Evolutionary conservation across 2,329 filamentous ascomycete species (phyloP), one percentile per base, ranked within the genome.

Genomic region (Ophiostoma ips): DNA sequence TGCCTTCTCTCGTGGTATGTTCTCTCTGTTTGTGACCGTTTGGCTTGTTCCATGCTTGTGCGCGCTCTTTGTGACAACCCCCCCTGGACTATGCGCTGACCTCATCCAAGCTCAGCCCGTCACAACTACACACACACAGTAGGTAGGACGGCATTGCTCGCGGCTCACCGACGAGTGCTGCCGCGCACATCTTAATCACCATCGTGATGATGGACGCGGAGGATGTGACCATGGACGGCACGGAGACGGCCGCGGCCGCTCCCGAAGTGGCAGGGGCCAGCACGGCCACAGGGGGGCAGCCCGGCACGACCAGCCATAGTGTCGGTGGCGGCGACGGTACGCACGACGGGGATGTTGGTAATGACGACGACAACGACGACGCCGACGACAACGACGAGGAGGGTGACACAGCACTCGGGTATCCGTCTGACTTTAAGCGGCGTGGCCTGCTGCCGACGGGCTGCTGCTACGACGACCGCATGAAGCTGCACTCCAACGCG

Each of bases 401-500:
- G n/a, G 31, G 33, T 19, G 19, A 28, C 9, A 12, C n/a, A 7
- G 46, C 56, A 2, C 48, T 55, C 11, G 56, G 66, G 50, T 64
- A 60, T 16, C 60, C 58, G 2, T 53, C 55, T 7, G 55, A 67
- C 48, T 57, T 71, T 47, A 63, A 62, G 13, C 66, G 67, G 51
- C 69, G 66, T 35, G 71, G 71, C 2, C 65, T 77, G 24, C 69
- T 86, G 1, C 77, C 83, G 0, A 89, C 84, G 0, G 86, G 86
- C 3, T 79, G 84, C 54, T 90, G 86, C 57, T 98, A 96, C 62
- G 92, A 98, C 67, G 81, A 87, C 51, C 80, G 90, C 31, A 98
- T 98, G 92, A 87, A 92, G 53, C 84, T 94, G 53, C 92, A 98
- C 63, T 85, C 88, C 50, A 94, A 95, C 62, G 81, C 86, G 15